Evolutionary conservation across 805 yeast genomes (phyloP), one percentile per base, ranked within the genome.

Genomic region (Pichia cabralensis): DNA sequence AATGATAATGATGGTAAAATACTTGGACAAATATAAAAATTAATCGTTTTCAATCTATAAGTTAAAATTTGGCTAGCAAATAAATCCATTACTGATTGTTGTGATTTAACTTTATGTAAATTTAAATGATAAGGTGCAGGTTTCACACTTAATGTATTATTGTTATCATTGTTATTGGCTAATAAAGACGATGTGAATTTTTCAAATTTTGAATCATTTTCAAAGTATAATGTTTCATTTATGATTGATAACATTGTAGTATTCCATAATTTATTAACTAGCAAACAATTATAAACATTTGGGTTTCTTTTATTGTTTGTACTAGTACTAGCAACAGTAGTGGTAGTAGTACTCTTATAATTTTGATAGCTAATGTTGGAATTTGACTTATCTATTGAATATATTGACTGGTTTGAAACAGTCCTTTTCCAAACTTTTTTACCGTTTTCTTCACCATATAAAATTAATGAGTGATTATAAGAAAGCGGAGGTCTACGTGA

Each of bases 11-110:
- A 60, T 4, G 95, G 95, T 7, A 67, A 48, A 21, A 82, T 50
- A 29, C 65, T 66, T 6, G 95, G 89, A 50, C 95, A 85, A 49
- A 88, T 80, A 57, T 80, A 84, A 46, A 85, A 65, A 53, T 86
- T 95, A 21, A 86, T 60, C 80, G 81, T 74, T 44, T 67, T 64
- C 28, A 85, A 52, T 28, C 65, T 59, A 3, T 67, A 61, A 25
- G 76, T 73, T 21, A 69, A 53, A 5, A 66, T 42, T 5, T 46
- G 35, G 14, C 53, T 49, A 2, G 70, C 57, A 8, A 77, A 47
- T n/a, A 47, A 30, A 17, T 76, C 76, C 18, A 83, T 45, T 16
- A 76, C 69, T 10, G 52, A 42, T 49, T 79, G 85, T 9, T 47
- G 40, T 3, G 74, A 66, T 36, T 64, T 65, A 22, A 83, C 52